Evolutionary conservation across 306 rosid genomes (phyloP).

Genomic region (Vicia villosa): DNA sequence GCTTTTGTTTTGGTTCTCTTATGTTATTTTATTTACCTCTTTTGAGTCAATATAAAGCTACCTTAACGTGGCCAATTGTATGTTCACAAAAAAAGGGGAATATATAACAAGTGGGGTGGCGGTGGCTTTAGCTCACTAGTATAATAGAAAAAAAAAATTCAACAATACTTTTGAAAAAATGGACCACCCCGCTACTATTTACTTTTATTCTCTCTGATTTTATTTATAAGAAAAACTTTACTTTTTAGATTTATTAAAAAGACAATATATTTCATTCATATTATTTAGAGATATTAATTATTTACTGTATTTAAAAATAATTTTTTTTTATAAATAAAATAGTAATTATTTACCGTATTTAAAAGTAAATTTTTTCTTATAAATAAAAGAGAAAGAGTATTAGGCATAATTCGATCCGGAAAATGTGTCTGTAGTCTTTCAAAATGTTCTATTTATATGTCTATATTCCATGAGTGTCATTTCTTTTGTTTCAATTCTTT

Average conservation of each 20-base stretch:
- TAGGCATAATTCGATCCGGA: not conserved
- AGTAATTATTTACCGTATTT: too few relatives aligned
- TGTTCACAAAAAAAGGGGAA: not conserved
- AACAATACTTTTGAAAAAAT: not conserved
- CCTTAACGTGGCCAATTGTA: not conserved
- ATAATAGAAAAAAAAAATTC: not conserved
- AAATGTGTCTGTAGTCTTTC: not conserved
- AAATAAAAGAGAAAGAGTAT: too few relatives aligned
- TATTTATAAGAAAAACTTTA: too few relatives aligned
- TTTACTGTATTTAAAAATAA: too few relatives aligned
- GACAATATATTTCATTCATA: too few relatives aligned
- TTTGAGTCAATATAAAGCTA: not conserved
- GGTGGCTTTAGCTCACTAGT: too few relatives aligned
- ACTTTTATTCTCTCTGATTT: too few relatives aligned
- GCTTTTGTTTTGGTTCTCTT: not conserved
- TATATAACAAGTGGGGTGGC: not conserved
- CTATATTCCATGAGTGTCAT: not conserved
- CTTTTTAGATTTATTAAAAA: too few relatives aligned
- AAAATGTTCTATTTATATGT: not conserved
- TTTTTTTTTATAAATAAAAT: too few relatives aligned
- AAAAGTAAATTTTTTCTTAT: too few relatives aligned
- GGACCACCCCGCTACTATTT: slow-evolving; percentile 18
- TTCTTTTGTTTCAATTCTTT: not conserved
- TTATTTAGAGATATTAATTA: too few relatives aligned
- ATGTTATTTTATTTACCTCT: not conserved